Conservation (phyloP, 768 basidiomycete species). For the Mycena epipterygia region DNA sequence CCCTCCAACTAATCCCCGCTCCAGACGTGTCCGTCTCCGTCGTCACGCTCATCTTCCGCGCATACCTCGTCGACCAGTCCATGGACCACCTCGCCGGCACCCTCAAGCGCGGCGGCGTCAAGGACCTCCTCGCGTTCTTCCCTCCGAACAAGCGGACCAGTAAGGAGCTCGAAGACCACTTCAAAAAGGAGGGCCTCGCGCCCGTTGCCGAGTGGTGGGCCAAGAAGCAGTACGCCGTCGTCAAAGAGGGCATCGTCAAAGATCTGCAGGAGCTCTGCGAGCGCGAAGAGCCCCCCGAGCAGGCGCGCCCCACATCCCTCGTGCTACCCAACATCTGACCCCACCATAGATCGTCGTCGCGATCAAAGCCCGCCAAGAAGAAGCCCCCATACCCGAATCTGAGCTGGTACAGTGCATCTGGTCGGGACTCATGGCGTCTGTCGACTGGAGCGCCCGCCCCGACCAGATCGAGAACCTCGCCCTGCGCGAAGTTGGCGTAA, state of each 20-base stretch:
- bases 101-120: constrained; percentile 89
- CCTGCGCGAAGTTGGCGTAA: constrained; percentile 88
- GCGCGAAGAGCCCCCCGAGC: constrained; percentile 75
- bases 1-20: constrained; percentile 8
- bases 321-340: constrained; percentile 10
- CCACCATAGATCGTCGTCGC: constrained; percentile 76
- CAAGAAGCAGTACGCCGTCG: constrained; percentile 87
- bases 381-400: constrained; percentile 84
- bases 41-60: constrained; percentile 83
- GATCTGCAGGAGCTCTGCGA: constrained; percentile 80
- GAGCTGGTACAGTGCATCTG: constrained; percentile 93
- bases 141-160: constrained; percentile 84
- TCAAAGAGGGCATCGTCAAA: constrained; percentile 82
- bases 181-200: constrained; percentile 82
- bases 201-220: constrained; percentile 95
- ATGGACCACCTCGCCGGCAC: constrained; percentile 90
- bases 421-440: constrained; percentile 88
- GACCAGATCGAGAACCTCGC: constrained; percentile 94
- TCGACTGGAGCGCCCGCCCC: constrained; percentile 91
- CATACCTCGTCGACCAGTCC: constrained; percentile 84
- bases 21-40: constrained; percentile 84
- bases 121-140: constrained; percentile 90
- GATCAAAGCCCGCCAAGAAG: constrained; percentile 80
- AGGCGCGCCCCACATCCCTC: constrained; percentile 59
- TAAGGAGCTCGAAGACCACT: constrained; percentile 85